These are phyloP conservation scores for cucumber (Cucumis sativus) DNA, from an alignment of 306 rosid genomes.

Conservation along the genomic window DNA sequence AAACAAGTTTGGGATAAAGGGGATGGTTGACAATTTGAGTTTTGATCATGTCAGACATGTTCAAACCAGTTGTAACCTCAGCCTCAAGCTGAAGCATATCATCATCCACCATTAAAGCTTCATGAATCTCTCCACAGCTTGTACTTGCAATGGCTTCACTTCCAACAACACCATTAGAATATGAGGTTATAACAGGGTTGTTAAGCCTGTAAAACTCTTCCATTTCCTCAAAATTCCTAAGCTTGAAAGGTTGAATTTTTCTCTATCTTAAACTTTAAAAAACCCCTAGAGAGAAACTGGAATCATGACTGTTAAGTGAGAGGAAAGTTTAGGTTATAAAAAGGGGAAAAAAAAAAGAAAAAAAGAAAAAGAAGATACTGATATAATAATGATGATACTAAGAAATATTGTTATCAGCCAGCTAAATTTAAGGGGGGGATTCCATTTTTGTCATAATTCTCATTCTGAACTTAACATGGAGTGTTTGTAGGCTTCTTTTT, in stretches of 20 bases:
- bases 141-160: slow-evolving; percentile 7
- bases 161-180: background rate
- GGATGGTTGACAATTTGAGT: slow-evolving; percentile 69
- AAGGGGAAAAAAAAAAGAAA: background rate
- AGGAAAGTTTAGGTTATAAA: background rate
- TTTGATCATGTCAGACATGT: slow-evolving; percentile 41
- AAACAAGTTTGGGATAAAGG: slow-evolving; percentile 45
- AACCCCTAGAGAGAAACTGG: background rate
- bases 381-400: background rate
- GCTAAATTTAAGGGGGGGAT: slow-evolving; percentile 8
- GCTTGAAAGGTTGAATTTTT: background rate
- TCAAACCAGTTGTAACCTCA: slow-evolving; percentile 12
- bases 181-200: background rate
- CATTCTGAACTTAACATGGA: background rate
- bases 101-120: slow-evolving; percentile 9
- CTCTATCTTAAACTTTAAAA: background rate
- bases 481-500: background rate
- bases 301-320: background rate
- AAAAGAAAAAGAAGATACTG: background rate
- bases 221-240: background rate
- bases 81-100: slow-evolving; percentile 13
- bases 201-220: slow-evolving; percentile 9
- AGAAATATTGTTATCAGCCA: background rate
- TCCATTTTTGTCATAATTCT: background rate
- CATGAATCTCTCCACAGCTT: slow-evolving; percentile 16